These are phyloP conservation scores for Kentomonas sorsogonicus DNA, from an alignment of 208 protist species.

Conservation along the genomic window DNA sequence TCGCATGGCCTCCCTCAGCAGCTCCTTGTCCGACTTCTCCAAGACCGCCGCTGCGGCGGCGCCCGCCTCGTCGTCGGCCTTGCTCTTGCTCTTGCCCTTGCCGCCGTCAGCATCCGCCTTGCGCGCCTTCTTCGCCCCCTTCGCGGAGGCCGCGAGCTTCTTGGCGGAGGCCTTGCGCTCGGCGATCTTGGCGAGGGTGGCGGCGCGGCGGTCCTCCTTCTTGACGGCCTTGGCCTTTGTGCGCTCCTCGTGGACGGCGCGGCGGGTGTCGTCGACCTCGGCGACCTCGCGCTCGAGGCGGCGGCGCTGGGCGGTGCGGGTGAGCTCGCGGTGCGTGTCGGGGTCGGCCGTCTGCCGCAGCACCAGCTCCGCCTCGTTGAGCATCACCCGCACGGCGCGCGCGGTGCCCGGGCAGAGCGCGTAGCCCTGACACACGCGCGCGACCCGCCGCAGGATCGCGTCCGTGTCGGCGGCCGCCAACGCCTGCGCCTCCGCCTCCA, in stretches of 20 bases:
- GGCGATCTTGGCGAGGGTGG: slow-evolving; percentile 21
- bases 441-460: slow-evolving; percentile 36
- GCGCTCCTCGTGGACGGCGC: slow-evolving; percentile 49
- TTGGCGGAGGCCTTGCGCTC: slow-evolving; percentile 14
- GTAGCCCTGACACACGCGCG: slow-evolving; percentile 55
- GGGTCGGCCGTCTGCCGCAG: slow-evolving; percentile 61
- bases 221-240: slow-evolving; percentile 19
- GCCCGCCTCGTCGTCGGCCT: slow-evolving; percentile 2
- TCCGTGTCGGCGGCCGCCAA: slow-evolving; percentile 24
- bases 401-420: slow-evolving; percentile 50
- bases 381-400: slow-evolving; percentile 68
- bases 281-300: slow-evolving; percentile 71
- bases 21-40: slow-evolving; percentile 12
- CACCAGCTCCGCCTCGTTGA: slow-evolving; percentile 73
- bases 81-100: slow-evolving; percentile 29
- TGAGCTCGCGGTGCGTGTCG: slow-evolving; percentile 34
- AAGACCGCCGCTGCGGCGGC: not conserved
- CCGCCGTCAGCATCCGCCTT: slow-evolving; percentile 16
- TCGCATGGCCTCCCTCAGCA: slow-evolving; percentile 18
- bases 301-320: slow-evolving; percentile 39
- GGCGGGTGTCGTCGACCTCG: slow-evolving; percentile 63
- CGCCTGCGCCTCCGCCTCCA: slow-evolving; percentile 6
- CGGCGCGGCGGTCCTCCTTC: slow-evolving; percentile 21
- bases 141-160: slow-evolving; percentile 5
- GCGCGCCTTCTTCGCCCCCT: slow-evolving; percentile 13